Evolutionary conservation across 1,284 basidiomycete species (phyloP).

Genomic region (Trametes hirsuta): DNA sequence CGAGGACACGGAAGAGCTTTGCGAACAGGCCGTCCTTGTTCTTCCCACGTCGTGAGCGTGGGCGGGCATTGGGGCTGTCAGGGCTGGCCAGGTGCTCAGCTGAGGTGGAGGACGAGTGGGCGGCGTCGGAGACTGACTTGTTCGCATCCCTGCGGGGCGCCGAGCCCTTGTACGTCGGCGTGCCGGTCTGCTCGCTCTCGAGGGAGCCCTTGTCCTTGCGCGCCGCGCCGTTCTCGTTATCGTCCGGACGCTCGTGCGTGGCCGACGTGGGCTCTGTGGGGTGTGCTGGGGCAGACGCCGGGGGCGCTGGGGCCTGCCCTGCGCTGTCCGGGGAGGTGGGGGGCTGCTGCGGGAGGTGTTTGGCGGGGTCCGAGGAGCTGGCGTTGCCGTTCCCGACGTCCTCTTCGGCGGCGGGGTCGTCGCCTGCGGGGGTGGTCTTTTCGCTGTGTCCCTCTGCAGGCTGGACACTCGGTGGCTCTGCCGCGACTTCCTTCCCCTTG

Average conservation of each 20-base stretch:
- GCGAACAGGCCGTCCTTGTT: conserved; percentile 47
- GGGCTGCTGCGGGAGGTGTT: conserved; percentile 15
- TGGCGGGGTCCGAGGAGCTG: conserved; percentile 21
- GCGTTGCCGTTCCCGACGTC: conserved; percentile 27
- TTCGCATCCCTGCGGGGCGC: conserved; percentile 39
- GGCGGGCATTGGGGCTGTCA: conserved; percentile 20
- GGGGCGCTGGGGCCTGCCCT: conserved; percentile 33
- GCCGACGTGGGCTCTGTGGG: conserved; percentile 18
- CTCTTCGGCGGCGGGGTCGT: conserved; percentile 13
- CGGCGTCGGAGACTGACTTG: conserved; percentile 42
- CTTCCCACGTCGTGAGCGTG: conserved; percentile 29
- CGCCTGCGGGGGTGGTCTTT: conserved; percentile 20
- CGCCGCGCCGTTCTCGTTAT: conserved; percentile 33
- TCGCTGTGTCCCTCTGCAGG: conserved; percentile 34
- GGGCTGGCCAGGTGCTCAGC: conserved; percentile 25
- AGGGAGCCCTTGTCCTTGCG: conserved; percentile 49
- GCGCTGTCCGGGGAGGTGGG: conserved; percentile 25
- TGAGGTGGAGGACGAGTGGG: conserved; percentile 38
- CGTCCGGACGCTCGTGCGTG: conserved; percentile 23
- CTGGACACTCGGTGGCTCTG: conserved; percentile 32
- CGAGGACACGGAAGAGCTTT: conserved; percentile 49
- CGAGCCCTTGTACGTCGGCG: conserved; percentile 36
- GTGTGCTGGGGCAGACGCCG: conserved; percentile 20
- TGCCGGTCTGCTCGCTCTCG: conserved; percentile 41
- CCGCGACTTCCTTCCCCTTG: conserved; percentile 35